Percentiles rank a stretch among this genome's conserved stretches.
These are phyloP conservation scores for Fraxinus dipetala DNA, from an alignment of 305 asterid species.

Conservation along the genomic window DNA sequence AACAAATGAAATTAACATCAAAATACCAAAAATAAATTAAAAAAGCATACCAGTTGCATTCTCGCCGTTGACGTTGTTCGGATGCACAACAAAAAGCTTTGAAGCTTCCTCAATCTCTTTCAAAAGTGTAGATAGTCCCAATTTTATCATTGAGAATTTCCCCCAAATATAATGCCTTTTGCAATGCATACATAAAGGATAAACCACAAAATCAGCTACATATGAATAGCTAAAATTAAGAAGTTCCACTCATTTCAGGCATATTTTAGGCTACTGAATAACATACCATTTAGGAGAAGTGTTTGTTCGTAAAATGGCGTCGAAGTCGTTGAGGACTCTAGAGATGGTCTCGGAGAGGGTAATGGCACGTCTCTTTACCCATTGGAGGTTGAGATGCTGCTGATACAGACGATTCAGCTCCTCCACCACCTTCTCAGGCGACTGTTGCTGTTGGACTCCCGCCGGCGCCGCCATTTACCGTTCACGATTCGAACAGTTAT, in stretches of 20 bases:
- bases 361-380: conserved; percentile 88
- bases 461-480: conserved; percentile 37
- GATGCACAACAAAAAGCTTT: conserved; percentile 90
- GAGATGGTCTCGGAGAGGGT: conserved; percentile 82
- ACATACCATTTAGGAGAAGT: conserved; percentile 70
- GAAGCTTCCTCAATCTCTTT: conserved; percentile 89
- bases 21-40: conserved; percentile 5
- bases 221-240: not conserved
- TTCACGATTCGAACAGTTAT: not conserved
- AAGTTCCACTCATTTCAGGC: not conserved
- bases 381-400: conserved; percentile 87
- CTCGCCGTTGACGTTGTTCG: conserved; percentile 86
- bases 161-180: conserved; percentile 77
- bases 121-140: conserved; percentile 82
- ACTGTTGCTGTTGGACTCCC: conserved; percentile 47
- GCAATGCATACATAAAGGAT: not conserved
- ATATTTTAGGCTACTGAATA: not conserved
- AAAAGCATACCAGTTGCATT: conserved; percentile 66
- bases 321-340: conserved; percentile 85
- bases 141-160: conserved; percentile 90
- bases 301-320: conserved; percentile 63
- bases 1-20: not conserved
- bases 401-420: conserved; percentile 73
- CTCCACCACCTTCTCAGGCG: conserved; percentile 59
- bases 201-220: conserved; percentile 9